Evolutionary conservation across 2,329 filamentous ascomycete genomes (phyloP).

Genomic region (Ophiostoma pallidulum): DNA sequence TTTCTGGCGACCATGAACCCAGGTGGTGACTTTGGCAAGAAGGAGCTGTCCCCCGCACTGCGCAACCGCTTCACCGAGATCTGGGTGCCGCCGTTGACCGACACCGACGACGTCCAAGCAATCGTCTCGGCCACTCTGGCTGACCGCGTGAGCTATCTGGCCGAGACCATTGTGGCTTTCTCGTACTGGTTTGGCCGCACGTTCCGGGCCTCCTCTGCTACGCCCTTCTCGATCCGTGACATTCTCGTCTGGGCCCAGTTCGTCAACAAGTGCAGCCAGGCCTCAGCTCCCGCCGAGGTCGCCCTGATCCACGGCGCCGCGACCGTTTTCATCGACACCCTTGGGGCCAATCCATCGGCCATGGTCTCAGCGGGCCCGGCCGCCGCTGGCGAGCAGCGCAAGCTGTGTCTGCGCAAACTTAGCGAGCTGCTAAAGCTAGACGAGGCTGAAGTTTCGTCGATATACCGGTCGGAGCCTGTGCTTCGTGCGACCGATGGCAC

Average conservation of each 20-base stretch:
- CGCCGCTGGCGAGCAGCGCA: constrained; percentile 58
- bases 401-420: constrained; percentile 63
- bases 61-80: constrained; percentile 98
- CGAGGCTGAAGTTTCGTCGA: constrained; percentile 45
- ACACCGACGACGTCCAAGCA: constrained; percentile 74
- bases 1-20: constrained; percentile 99
- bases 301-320: constrained; percentile 73
- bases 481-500: constrained; percentile 43
- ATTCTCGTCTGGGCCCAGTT: constrained; percentile 91
- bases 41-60: constrained; percentile 88
- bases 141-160: constrained; percentile 34
- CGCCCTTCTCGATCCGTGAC: constrained; percentile 82
- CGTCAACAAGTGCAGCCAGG: constrained; percentile 56
- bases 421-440: constrained; percentile 47
- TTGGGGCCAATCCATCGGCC: constrained; percentile 90
- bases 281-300: constrained; percentile 26
- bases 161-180: constrained; percentile 69
- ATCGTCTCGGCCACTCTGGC: constrained; percentile 73
- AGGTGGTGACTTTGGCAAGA: constrained; percentile 96
- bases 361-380: constrained; percentile 64
- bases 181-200: constrained; percentile 84
- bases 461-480: constrained; percentile 56
- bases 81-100: constrained; percentile 85
- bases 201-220: constrained; percentile 66
- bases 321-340: constrained; percentile 90